Evolutionary conservation across 768 basidiomycete genomes (phyloP).

Genomic region (Pleurotus cornucopiae): DNA sequence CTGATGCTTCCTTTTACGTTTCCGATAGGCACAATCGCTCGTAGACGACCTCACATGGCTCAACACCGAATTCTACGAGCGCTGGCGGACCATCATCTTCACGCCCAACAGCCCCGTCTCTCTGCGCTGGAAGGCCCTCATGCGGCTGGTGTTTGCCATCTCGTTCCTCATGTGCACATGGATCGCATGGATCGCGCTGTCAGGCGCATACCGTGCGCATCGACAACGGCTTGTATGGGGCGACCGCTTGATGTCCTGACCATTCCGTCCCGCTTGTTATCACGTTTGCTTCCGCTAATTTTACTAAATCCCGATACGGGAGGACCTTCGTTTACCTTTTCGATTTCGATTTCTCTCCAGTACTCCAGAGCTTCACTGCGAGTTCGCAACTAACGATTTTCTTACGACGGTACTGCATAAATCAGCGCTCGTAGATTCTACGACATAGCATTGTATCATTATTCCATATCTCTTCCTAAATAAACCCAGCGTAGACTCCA

Average conservation of each 20-base stretch:
- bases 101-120: slow-evolving; percentile 70
- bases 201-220: slow-evolving; percentile 71
- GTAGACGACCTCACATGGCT: slow-evolving; percentile 69
- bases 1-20: background rate
- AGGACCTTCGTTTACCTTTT: background rate
- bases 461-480: background rate
- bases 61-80: slow-evolving; percentile 74
- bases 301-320: background rate
- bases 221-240: slow-evolving; percentile 77
- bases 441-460: slow-evolving; percentile 5
- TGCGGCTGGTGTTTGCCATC: slow-evolving; percentile 57
- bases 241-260: slow-evolving; percentile 68
- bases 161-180: slow-evolving; percentile 56
- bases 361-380: too few species aligned
- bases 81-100: slow-evolving; percentile 73
- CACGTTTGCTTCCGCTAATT: background rate
- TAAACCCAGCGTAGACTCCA: too few species aligned
- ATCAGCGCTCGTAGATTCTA: background rate
- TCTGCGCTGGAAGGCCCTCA: slow-evolving; percentile 59
- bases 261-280: background rate
- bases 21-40: slow-evolving; percentile 55
- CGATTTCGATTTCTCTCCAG: background rate
- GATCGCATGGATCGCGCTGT: slow-evolving; percentile 55
- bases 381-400: background rate
- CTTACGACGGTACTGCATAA: background rate